phyloP scores from a whole-genome alignment of 352 stramenopile genomes.

The Phytophthora vignae region DNA sequence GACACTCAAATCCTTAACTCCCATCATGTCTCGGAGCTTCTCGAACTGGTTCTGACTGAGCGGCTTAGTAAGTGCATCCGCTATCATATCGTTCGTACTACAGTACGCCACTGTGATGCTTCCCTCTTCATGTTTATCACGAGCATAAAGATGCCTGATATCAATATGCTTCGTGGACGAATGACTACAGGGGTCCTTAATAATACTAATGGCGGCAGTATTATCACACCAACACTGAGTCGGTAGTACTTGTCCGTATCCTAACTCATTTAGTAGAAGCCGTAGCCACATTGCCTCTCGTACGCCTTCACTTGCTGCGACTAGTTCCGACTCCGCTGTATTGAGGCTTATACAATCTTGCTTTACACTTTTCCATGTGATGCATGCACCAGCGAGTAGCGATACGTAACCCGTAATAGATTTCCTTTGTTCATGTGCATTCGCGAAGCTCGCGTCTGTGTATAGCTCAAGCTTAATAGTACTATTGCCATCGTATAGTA shows the following conservation, averaged over 20 bases:
- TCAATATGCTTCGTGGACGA: neutral
- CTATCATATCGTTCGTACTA: too few species aligned
- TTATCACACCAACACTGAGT: neutral
- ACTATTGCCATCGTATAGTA: too few species aligned
- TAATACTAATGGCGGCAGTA: neutral
- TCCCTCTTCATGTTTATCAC: neutral
- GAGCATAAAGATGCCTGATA: neutral
- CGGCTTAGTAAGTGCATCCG: too few species aligned
- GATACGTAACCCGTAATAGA: slow-evolving; percentile 9
- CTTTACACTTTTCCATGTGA: slow-evolving; percentile 16
- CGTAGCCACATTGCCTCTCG: slow-evolving; percentile 7
- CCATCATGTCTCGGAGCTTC: too few species aligned
- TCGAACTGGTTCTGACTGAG: too few species aligned
- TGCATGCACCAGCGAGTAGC: slow-evolving; percentile 19
- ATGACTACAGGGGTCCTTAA: neutral
- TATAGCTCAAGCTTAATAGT: slow-evolving; percentile 2
- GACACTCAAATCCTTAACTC: too few species aligned
- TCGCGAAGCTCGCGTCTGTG: slow-evolving; percentile 22
- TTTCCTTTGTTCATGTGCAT: slow-evolving; percentile 18
- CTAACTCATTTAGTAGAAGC: slow-evolving; percentile 7
- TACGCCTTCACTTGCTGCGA: slow-evolving; percentile 9
- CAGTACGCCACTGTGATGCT: neutral
- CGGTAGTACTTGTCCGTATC: neutral
- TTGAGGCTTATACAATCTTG: slow-evolving; percentile 19
- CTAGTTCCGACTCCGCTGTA: slow-evolving; percentile 7